Evolutionary conservation across 2,329 filamentous ascomycete species (phyloP), one percentile per base, ranked within the genome.

Genomic region (Scedosporium boydii): DNA sequence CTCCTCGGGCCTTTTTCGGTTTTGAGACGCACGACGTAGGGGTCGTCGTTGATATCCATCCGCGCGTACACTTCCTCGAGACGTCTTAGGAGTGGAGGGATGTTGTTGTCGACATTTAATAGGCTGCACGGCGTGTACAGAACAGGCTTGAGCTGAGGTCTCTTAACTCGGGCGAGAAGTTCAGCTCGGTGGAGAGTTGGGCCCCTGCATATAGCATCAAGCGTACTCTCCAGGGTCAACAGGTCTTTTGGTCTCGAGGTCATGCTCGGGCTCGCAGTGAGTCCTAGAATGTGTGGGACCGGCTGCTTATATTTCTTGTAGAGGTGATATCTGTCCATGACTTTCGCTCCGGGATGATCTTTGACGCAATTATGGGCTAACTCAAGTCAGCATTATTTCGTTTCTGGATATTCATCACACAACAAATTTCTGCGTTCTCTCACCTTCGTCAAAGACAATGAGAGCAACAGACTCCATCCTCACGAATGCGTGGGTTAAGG

Each of bases 381-480:
- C 27, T 38, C 26, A 16, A 38, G 57, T 42, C 29, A 59, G 26
- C 21, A n/a, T 14, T 3, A 23, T 18, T 18, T 38, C 18, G 42
- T 18, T 38, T 27, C 10, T 18, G 16, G 21, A 46, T 10, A 44
- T 44, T 26, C 9, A 56, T 23, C 7, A 29, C 16, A 56, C 51
- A n/a, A 14, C 14, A 34, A 53, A 18, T 12, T 23, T 53, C 2
- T 16, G 21, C 29, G 5, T 12, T 21, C 9, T 65, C 74, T 61
- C 70, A 88, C 90, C 90, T 84, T 96, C 92, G 69, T 96, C 92
- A 67, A 96, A 89, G 0, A 96, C 81, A 16, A 96, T 74, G 4
- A 96, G 76, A 4, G 87, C 80, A 23, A 96, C 73, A 2, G 77
- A 77, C 0, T 77, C 70, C 68, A 96, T 81, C 1, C 71, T 78